These are phyloP conservation scores for Atalantia buxifolia DNA, from an alignment of 345 rosid species.

Conservation along the genomic window DNA sequence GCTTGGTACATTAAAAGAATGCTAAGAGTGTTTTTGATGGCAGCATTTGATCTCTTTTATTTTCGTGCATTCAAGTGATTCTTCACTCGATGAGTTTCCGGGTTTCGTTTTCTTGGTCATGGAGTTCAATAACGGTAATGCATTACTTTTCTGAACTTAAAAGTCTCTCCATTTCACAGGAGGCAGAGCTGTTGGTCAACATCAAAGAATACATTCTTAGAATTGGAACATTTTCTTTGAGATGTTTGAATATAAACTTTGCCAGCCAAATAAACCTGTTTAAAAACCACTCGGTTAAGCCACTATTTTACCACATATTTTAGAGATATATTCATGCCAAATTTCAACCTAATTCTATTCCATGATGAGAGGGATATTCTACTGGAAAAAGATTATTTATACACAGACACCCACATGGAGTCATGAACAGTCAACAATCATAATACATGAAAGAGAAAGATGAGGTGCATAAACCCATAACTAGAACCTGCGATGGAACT, in stretches of 20 bases:
- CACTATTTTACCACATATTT: no score
- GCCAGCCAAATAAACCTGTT: no score
- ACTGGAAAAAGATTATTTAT: conserved; percentile 14
- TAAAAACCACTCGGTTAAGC: no score
- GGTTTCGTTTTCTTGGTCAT: background rate
- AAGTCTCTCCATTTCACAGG: conserved; percentile 31
- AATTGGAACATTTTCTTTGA: conserved; percentile 28
- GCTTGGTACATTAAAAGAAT: background rate
- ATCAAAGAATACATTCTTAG: conserved; percentile 74
- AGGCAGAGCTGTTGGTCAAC: conserved; percentile 65
- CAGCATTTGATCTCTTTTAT: background rate
- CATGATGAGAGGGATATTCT: background rate
- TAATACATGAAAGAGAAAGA: conserved; percentile 7
- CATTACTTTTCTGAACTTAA: background rate
- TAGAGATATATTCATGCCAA: background rate
- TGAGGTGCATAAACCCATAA: background rate
- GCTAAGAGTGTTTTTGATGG: background rate
- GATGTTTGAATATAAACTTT: background rate
- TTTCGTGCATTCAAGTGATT: background rate
- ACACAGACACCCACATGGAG: background rate
- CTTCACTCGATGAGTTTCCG: background rate
- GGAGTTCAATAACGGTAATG: background rate
- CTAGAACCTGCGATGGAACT: background rate
- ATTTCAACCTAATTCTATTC: background rate
- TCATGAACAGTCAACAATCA: background rate